Base-by-base conservation (phyloP, 169 alveolate genomes). In the Neospora caninum region DNA sequence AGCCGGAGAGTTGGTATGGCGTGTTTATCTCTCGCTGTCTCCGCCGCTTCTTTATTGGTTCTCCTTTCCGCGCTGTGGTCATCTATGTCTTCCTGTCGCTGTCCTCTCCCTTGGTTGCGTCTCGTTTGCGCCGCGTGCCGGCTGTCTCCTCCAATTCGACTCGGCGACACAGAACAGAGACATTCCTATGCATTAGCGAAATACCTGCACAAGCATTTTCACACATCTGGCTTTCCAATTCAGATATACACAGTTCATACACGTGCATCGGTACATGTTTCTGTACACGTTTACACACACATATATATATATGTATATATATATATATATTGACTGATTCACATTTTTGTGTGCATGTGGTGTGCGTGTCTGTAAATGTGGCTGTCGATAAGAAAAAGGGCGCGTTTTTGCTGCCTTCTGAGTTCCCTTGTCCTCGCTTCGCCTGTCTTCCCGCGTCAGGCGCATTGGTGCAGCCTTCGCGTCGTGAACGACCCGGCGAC, bases 401-500 rank as follows among this genome's bases (percentile, higher is more conserved):
- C 18, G n/a, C 18, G 34, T 69, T 6, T 29, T 69, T 34, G 2
- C 22, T 18, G 34, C 34, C 20, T 78, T 78, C n/a, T 38, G 45
- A 10, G 7, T 78, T 22, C 16, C 82, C 22, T 78, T 78, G 9
- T 43, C 27, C 29, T 29, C 86, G 9, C 4, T 43, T 13, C 31
- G 9, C 45, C 22, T n/a, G 22, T 78, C 42, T n/a, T 25, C 86
- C n/a, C 31, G 7, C 42, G 9, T n/a, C n/a, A 78, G 86, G 86
- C 86, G 39, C 86, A 78, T 43, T n/a, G 49, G 86, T 78, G 86
- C 45, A 78, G 86, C n/a, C 1, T 25, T 10, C 49, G 45, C 39
- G 86, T 78, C 49, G 31, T 78, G 43, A 78, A 78, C 86, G 86
- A 78, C 45, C 39, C 41, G 29, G n/a, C 39, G 43, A 78, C 86